Evolutionary conservation across 2,329 filamentous ascomycete species (phyloP).

Genomic region (Onygenales sp.): DNA sequence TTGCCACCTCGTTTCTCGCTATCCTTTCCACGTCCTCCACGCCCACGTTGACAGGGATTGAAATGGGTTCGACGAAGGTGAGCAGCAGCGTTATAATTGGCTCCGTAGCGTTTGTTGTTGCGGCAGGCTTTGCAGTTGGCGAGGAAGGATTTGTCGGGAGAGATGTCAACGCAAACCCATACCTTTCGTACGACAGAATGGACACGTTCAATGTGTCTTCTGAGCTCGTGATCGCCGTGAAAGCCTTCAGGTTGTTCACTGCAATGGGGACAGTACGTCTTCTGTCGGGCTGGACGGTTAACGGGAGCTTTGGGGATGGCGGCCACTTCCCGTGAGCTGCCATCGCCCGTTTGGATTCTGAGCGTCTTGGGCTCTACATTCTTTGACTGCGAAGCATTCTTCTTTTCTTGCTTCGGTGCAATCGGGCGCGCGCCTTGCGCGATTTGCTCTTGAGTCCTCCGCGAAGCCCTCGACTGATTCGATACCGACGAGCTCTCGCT

Average conservation of each 20-base stretch:
- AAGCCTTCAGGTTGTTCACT: slow-evolving; percentile 67
- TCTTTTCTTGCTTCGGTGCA: slow-evolving; percentile 36
- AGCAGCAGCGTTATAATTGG: slow-evolving; percentile 90
- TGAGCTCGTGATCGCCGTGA: slow-evolving; percentile 74
- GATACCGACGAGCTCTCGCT: slow-evolving; percentile 37
- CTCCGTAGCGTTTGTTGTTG: slow-evolving; percentile 68
- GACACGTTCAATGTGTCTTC: slow-evolving; percentile 56
- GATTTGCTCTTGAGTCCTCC: slow-evolving; percentile 40
- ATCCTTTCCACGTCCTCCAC: slow-evolving; percentile 48
- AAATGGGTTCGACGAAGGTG: slow-evolving; percentile 86
- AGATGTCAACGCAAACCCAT: slow-evolving; percentile 54
- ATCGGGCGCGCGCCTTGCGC: slow-evolving; percentile 41
- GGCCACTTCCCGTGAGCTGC: slow-evolving; percentile 45
- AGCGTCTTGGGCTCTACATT: slow-evolving; percentile 39
- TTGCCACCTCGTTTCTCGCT: slow-evolving; percentile 53
- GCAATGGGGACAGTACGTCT: slow-evolving; percentile 62
- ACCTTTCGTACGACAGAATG: slow-evolving; percentile 54
- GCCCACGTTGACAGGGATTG: slow-evolving; percentile 51
- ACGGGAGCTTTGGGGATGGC: slow-evolving; percentile 47
- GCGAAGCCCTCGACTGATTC: slow-evolving; percentile 34
- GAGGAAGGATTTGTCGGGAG: slow-evolving; percentile 55
- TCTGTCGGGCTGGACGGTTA: slow-evolving; percentile 58
- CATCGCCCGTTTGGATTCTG: slow-evolving; percentile 42
- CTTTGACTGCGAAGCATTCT: slow-evolving; percentile 22
- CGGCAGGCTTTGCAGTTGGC: slow-evolving; percentile 76